Evolutionary conservation across 495 filamentous ascomycete species (phyloP), one percentile per base, ranked within the genome.

Genomic region (Tuber indicum): DNA sequence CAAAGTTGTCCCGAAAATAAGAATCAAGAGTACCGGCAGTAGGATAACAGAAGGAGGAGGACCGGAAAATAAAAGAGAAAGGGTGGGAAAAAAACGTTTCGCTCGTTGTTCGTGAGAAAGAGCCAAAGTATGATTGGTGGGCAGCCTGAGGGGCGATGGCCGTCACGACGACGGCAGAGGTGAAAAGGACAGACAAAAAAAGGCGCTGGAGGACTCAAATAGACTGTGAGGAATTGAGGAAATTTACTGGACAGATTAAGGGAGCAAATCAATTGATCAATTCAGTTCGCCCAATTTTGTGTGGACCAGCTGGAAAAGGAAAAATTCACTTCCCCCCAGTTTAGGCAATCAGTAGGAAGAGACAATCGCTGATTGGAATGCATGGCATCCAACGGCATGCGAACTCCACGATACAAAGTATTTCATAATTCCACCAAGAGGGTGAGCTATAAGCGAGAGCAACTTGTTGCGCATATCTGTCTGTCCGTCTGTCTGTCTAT

Each of bases 51-150:
- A 19, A 14, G 44, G 16, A 42, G 36, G 71, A 21, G 41, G 41
- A 72, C 23, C 26, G 17, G 36, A 42, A 45, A 72, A 44, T n/a
- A 73, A 44, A 32, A 21, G 58, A 23, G 70, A 75, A 70, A 43
- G 42, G 36, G 74, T 72, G 39, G 74, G 42, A 43, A 46, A 45
- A 43, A 39, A 41, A 32, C 14, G 74, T 41, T 43, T 42, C 16
- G 36, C 32, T 23, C 32, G 58, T 16, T 36, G 42, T 70, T 42
- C 41, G 32, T 32, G 70, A 44, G 45, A 43, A 43, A 66, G 74
- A 73, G 74, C 1, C 62, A 66, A 26, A 44, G 74, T 41, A 32
- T 36, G 70, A 44, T 43, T 70, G 66, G 66, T n/a, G 42, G 72
- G 36, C 43, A 4, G 49, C 2, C 43, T 72, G 72, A 41, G 42